Base-by-base conservation (phyloP, 2,329 filamentous ascomycete genomes). In the Calonectria crousiana region DNA sequence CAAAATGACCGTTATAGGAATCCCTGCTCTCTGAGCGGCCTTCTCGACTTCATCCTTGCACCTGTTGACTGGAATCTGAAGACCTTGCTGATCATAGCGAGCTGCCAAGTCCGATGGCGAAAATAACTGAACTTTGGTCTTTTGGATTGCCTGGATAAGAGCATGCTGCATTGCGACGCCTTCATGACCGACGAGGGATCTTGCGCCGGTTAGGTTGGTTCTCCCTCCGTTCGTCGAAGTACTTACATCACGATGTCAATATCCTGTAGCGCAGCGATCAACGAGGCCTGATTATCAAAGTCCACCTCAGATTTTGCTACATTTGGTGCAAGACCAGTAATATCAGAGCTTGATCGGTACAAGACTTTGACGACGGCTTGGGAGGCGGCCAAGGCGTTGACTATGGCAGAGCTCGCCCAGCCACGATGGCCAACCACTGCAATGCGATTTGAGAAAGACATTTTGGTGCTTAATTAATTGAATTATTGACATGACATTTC, bases 231-330 rank as follows among this genome's bases (percentile, higher is more conserved):
- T 44, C n/a, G 18, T n/a, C 18, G 41, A 20, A n/a, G 18, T 18
- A 44, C 70, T 30, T 14, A 72, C 70, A 72, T 68, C 3, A 68
- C 20, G 34, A 72, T 72, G 30, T 68, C 64, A 13, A 72, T 49
- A 9, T 52, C 41, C 20, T 64, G n/a, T n/a, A 72, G 60, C 5
- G 70, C 70, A 3, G 51, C 20, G 1, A 72, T 11, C 11, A 72
- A 18, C 2, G 64, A 28, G 0, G 11, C 28, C 10, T 68, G 52
- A 49, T 72, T n/a, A 26, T 68, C 64, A 13, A 72, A 30, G 16
- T 72, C 70, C 5, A 72, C 70, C 26, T 67, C 62, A 4, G 38
- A 52, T 6, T 36, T 68, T 6, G 23, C 13, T 23, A 68, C n/a
- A 28, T 60, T 6, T 3, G 64, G 20, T 32, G 70, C 41, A 6